Evolutionary conservation across 2,329 filamentous ascomycete genomes (phyloP).

Genomic region (Fusarium verticillioides): DNA sequence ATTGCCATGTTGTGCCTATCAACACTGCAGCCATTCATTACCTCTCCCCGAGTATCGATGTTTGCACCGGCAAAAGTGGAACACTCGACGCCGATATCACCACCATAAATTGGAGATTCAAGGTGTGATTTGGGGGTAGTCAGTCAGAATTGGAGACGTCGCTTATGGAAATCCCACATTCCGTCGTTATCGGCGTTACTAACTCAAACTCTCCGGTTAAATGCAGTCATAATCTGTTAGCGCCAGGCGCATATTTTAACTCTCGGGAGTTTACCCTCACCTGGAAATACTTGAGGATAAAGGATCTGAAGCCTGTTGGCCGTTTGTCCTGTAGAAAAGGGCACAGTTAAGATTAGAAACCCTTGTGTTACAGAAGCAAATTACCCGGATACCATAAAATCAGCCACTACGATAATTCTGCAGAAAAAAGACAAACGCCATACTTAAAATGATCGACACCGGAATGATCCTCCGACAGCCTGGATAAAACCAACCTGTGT

Average conservation of each 20-base stretch:
- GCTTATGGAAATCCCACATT: neutral
- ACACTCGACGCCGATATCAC: neutral
- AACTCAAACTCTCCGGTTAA: conserved; percentile 18
- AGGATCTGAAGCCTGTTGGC: neutral
- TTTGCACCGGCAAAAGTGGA: neutral
- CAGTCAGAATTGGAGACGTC: neutral
- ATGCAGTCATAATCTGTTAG: neutral
- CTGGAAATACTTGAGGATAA: conserved; percentile 5
- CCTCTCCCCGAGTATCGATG: neutral
- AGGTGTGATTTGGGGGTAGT: neutral
- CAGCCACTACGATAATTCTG: conserved; percentile 11
- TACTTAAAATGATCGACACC: neutral
- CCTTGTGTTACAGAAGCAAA: neutral
- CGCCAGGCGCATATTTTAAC: conserved; percentile 1
- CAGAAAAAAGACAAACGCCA: neutral
- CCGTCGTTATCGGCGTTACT: neutral
- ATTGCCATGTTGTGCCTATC: neutral
- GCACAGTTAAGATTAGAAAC: neutral
- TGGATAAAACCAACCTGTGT: neutral
- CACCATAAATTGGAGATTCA: neutral
- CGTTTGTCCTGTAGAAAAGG: neutral
- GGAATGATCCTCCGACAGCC: conserved; percentile 16
- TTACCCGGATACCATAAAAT: neutral
- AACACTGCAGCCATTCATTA: neutral
- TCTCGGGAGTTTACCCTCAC: conserved; percentile 22